Evolutionary conservation across 768 basidiomycete species (phyloP).

Genomic region (Cystoderma amianthinum): DNA sequence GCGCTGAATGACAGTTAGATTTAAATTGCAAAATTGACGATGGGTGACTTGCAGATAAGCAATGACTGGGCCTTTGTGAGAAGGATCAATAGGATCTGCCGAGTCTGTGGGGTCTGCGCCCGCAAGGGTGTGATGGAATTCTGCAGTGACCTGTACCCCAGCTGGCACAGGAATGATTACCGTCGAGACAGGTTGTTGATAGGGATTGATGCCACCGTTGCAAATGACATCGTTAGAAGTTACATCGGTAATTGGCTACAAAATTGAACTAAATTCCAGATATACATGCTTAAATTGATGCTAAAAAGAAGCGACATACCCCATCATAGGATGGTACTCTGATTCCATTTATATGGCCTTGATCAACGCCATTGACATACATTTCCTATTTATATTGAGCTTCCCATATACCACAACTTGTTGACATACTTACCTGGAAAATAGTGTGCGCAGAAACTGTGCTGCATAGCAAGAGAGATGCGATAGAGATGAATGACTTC

Average conservation of each 20-base stretch:
- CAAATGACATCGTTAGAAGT: conserved; percentile 50
- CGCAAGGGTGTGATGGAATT: conserved; percentile 42
- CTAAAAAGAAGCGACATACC: conserved; percentile 11
- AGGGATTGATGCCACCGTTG: conserved; percentile 55
- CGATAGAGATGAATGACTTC: conserved; percentile 15
- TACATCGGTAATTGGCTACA: conserved; percentile 49
- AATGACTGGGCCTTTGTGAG: conserved; percentile 40
- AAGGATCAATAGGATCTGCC: conserved; percentile 37
- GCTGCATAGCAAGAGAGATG: conserved; percentile 19
- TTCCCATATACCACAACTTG: neutral
- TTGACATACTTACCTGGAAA: conserved; percentile 49
- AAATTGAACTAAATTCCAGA: neutral
- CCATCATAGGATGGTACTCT: conserved; percentile 33
- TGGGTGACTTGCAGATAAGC: conserved; percentile 34
- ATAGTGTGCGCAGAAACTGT: conserved; percentile 42
- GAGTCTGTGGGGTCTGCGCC: conserved; percentile 33
- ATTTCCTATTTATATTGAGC: conserved; percentile 26
- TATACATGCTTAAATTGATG: neutral
- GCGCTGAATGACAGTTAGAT: conserved; percentile 22
- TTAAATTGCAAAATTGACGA: neutral
- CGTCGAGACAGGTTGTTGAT: conserved; percentile 36
- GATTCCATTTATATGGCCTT: conserved; percentile 31
- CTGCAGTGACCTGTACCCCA: conserved; percentile 43
- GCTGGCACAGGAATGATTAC: conserved; percentile 42
- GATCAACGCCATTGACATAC: conserved; percentile 38